Evolutionary conservation across 2,329 filamentous ascomycete genomes (phyloP), one percentile per base, ranked within the genome.

Genomic region (Fusarium irregulare): DNA sequence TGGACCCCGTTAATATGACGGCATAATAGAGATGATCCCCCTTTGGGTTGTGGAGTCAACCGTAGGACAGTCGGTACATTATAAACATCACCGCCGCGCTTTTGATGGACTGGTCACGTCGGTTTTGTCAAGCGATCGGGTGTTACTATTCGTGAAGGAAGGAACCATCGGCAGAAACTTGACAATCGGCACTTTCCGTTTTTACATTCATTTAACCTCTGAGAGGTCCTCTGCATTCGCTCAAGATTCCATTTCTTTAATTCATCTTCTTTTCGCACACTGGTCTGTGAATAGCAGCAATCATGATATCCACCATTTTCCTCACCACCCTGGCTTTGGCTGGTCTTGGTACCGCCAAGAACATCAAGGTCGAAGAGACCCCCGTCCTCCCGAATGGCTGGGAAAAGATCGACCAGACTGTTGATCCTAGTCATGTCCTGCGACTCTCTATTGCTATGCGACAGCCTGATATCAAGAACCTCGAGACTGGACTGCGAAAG

Each of bases 361-460:
- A 55, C 18, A 56, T 76, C 34, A 53, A 69, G 13, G 46, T 80
- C 20, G 78, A 80, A 51, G 68, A 76, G n/a, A 67, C 71, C 5
- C 46, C 70, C 2, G 45, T 62, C 21, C 60, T 80, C 7, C 77
- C 79, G 14, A 57, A 69, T 8, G 78, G 78, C 49, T 80, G 79
- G 79, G 64, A 71, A 34, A 56, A 72, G 44, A 40, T 78, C 18
- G 47, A 71, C 28, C 62, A 68, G 23, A 51, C 53, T 11, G 70
- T 76, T 21, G 58, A 76, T 18, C 60, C 75, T 4, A 64, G 68
- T 13, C 74, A 76, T 41, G 54, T 60, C 8, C 59, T 80, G 16
- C 73, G 68, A 16, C 72, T 80, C 23, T 77, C 78, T 34, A 72
- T 81, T 56, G 78, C 78, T 16, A 45, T 80, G 48, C 73, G 73